Evolutionary conservation across 345 rosid genomes (phyloP), one percentile per base, ranked within the genome.

Genomic region (Dimocarpus longan): DNA sequence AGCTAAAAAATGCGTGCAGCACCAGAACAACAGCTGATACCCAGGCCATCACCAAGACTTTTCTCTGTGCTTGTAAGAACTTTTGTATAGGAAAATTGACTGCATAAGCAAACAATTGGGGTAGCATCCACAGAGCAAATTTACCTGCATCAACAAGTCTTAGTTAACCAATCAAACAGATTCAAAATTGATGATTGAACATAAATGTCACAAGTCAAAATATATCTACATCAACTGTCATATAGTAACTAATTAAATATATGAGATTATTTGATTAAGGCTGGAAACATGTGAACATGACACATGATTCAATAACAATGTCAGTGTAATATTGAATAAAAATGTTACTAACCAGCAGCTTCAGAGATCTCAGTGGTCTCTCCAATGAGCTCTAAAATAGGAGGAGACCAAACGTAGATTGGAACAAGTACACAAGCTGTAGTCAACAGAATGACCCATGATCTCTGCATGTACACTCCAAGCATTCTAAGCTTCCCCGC

Each of bases 391-490:
- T 87, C 82, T 12, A 95, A 88, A 54, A 93, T 91, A 13, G 96
- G 95, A 73, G 99, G 94, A 66, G 99, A 87, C 93, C 93, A 93
- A 71, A 95, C 86, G 84, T 95, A 95, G 42, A 89, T 10, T 0
- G 98, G 98, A 68, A 91, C 88, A 74, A 92, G 54, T 39, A 73
- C 54, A 40, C 90, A 89, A 46, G 97, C 96, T 15, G 99, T 90
- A 13, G 84, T 82, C 64, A 93, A 52, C 79, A 92, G 77, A 86
- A 93, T 95, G 81, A 93, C 79, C 99, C 98, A 95, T 6, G 99
- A 93, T 86, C 98, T 90, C 74, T 95, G 99, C 99, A 95, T 95
- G 70, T 93, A 93, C 66, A 92, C 80, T 8, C 98, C 98, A 70
- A 93, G 77, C 99, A 95, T 91, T 82, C 93, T 84, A 18, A 82